Conservation (phyloP, 1,139 yeast species). For the Geotrichum phurueaensis region DNA sequence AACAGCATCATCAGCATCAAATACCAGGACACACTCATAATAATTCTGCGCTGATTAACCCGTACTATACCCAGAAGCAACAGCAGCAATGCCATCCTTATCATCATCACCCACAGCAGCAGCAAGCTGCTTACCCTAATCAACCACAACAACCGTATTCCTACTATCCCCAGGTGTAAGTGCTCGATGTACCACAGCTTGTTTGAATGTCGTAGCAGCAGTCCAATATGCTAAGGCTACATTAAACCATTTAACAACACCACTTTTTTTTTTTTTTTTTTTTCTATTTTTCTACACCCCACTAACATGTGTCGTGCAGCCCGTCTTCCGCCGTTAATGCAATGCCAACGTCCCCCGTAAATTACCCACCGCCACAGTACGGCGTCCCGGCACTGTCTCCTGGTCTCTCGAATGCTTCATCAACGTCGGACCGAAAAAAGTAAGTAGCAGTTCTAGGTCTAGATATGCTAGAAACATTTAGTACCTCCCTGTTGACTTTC, state of each 20-base stretch:
- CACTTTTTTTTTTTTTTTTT: not conserved
- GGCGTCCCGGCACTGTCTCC: not conserved
- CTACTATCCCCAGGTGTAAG: not conserved
- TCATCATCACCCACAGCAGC: not conserved
- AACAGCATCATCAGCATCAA: slow-evolving; percentile 1
- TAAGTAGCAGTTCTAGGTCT: slow-evolving; percentile 3
- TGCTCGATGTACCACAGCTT: not conserved
- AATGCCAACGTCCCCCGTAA: not conserved
- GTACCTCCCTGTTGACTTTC: not conserved
- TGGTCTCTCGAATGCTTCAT: not conserved
- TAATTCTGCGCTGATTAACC: not conserved
- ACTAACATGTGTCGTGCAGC: not conserved
- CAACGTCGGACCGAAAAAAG: slow-evolving; percentile 8
- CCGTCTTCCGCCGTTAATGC: not conserved
- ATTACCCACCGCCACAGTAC: not conserved
- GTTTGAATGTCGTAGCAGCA: not conserved
- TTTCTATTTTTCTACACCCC: not conserved
- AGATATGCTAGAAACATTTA: not conserved
- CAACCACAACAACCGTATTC: not conserved
- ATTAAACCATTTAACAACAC: not conserved
- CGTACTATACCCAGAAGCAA: not conserved
- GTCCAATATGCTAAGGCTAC: not conserved
- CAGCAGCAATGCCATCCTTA: not conserved
- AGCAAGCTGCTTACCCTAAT: not conserved
- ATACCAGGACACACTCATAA: not conserved